Conservation (phyloP, 495 filamentous ascomycete genomes). For the Talaromyces liani region DNA sequence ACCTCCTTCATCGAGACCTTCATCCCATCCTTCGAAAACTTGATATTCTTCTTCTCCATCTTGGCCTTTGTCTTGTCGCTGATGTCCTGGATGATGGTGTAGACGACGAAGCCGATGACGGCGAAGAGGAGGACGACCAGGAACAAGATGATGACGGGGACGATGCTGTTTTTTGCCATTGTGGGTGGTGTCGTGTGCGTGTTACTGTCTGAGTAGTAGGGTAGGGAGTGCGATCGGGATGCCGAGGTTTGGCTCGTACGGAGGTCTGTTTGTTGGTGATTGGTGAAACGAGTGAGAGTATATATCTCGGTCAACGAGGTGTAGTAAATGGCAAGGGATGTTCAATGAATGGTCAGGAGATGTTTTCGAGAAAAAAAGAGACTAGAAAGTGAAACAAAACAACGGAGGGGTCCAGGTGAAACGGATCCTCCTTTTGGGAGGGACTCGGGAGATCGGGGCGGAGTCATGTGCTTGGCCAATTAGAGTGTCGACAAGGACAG, state of each 20-base stretch:
- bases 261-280: not conserved
- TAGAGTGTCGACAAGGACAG: not conserved
- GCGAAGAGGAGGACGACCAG: slow-evolving; percentile 51
- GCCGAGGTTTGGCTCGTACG: not conserved
- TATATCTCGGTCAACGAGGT: not conserved
- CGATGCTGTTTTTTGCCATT: slow-evolving; percentile 42
- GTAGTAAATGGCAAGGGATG: not conserved
- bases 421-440: not conserved
- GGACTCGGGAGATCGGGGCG: no score
- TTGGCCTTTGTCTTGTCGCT: slow-evolving; percentile 58
- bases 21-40: slow-evolving; percentile 77
- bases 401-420: not conserved
- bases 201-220: not conserved
- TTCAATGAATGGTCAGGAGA: not conserved
- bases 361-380: not conserved
- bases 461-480: not conserved
- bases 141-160: slow-evolving; percentile 71
- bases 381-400: not conserved
- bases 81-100: slow-evolving; percentile 62
- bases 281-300: not conserved
- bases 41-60: slow-evolving; percentile 76
- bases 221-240: not conserved
- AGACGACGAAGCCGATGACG: slow-evolving; percentile 67
- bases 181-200: not conserved
- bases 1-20: slow-evolving; percentile 74